Conservation (phyloP, 805 yeast species). For the Ascoidea asiatica region DNA sequence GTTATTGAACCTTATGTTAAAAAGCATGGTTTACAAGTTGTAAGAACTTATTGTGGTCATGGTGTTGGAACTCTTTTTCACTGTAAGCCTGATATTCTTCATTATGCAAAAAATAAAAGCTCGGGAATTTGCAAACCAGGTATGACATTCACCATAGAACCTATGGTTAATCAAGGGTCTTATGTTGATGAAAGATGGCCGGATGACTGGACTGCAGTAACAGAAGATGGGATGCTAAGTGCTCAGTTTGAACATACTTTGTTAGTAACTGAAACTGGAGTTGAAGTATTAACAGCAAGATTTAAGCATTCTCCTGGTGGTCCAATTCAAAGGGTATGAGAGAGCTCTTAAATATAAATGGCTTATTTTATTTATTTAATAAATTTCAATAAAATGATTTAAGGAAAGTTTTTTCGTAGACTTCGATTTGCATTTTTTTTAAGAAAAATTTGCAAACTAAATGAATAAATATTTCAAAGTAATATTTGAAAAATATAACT, state of each 20-base stretch:
- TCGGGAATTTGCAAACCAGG: conserved; percentile 93
- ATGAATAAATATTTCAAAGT: too few relatives aligned
- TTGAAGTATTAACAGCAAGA: conserved; percentile 80
- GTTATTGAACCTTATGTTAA: conserved; percentile 79
- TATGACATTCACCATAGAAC: conserved; percentile 93
- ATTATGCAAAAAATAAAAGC: conserved; percentile 87
- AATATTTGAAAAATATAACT: too few relatives aligned
- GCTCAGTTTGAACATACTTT: conserved; percentile 96
- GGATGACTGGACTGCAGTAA: conserved; percentile 91
- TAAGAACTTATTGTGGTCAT: conserved; percentile 86
- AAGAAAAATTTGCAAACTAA: too few relatives aligned
- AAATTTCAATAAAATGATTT: too few relatives aligned
- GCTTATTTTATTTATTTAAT: too few relatives aligned
- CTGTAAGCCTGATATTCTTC: conserved; percentile 85
- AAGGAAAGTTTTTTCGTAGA: too few relatives aligned
- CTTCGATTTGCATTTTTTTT: too few relatives aligned
- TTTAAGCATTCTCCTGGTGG: conserved; percentile 83
- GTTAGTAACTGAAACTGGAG: conserved; percentile 86
- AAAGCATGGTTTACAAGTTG: conserved; percentile 70
- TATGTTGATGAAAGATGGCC: conserved; percentile 86
- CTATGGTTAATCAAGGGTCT: conserved; percentile 84
- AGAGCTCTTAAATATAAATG: too few relatives aligned
- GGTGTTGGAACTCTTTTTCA: conserved; percentile 85
- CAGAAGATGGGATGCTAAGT: conserved; percentile 78
- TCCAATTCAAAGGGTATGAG: conserved; percentile 43